Base-by-base conservation (phyloP, 225 moss, liverwort and hornwort genomes). In the Polytrichum formosum region DNA sequence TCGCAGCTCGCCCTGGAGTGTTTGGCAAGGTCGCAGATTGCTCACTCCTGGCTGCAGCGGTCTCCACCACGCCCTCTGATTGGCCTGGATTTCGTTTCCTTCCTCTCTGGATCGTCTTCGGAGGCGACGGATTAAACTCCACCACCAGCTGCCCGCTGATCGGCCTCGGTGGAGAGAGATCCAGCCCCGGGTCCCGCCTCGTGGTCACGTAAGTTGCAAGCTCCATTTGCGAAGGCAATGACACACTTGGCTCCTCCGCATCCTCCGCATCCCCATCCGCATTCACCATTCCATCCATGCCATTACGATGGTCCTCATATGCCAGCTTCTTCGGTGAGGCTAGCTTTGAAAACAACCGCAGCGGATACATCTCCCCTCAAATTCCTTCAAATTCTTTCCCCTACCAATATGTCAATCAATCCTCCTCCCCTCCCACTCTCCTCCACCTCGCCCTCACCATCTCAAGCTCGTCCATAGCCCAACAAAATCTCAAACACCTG, bases 251-350 rank as follows among this genome's bases (percentile, higher is more conserved):
- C 1, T 46, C 46, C 46, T 46, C 46, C 13, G 13, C 46, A 37
- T 37, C 9, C 6, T 37, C 37, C 37, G 10, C 10, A 37, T 66
- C 75, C 59, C 69, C 74, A n/a, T 22, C 58, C 13, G 67, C 75
- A 20, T 7, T 60, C 54, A 46, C 46, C 46, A 46, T 46, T 46
- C 46, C 46, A 46, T 46, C 46, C 16, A 16, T 16, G 13, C 46
- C 46, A 16, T 46, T 46, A 46, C 2, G 46, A 46, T 46, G 46
- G 13, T 75, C 74, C 72, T 82, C 80, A 55, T 73, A 77, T 29
- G 54, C 75, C 77, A 86, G 73, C 73, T 68, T 86, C 82, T 82
- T 86, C 70, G 85, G 82, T 53, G 80, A 79, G 29, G 77, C 76
- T 35, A 67, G 75, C 67, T 82, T 80, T 56, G 85, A 77, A 65